Evolutionary conservation across 2,329 filamentous ascomycete species (phyloP).

Genomic region (Fusarium graminum): DNA sequence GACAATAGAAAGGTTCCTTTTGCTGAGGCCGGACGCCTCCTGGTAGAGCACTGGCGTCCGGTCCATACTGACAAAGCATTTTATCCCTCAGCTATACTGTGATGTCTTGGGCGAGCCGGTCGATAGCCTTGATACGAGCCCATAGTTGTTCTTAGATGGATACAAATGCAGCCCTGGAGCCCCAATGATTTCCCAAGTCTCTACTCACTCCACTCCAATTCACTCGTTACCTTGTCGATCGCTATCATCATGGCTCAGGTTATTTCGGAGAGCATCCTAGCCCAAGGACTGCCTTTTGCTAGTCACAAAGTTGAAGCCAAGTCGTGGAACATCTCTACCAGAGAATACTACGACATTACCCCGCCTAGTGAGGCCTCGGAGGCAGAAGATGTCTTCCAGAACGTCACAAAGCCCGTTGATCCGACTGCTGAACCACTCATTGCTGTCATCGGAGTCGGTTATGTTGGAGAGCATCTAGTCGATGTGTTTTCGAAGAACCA

Average conservation of each 20-base stretch:
- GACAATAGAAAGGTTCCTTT: slow-evolving; percentile 15
- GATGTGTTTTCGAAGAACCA: slow-evolving; percentile 58
- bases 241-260: slow-evolving; percentile 48
- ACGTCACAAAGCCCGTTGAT: slow-evolving; percentile 25
- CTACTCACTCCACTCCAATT: slow-evolving; percentile 25
- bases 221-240: slow-evolving; percentile 45
- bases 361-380: slow-evolving; percentile 52
- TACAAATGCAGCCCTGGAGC: slow-evolving; percentile 43
- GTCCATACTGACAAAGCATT: slow-evolving; percentile 25
- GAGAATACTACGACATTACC: slow-evolving; percentile 53
- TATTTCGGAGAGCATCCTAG: slow-evolving; percentile 42
- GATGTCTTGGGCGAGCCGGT: slow-evolving; percentile 21
- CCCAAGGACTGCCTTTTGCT: slow-evolving; percentile 43
- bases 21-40: slow-evolving; percentile 32
- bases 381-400: slow-evolving; percentile 37
- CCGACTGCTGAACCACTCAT: slow-evolving; percentile 52
- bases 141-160: slow-evolving; percentile 14
- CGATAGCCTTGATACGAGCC: slow-evolving; percentile 25
- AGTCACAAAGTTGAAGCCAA: slow-evolving; percentile 37
- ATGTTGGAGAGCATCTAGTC: slow-evolving; percentile 65
- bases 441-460: slow-evolving; percentile 66
- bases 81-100: slow-evolving; percentile 22
- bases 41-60: slow-evolving; percentile 31
- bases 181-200: slow-evolving; percentile 27
- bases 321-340: slow-evolving; percentile 44